phyloP scores from a whole-genome alignment of 257 asterid genomes.

The Anisodus acutangulus region DNA sequence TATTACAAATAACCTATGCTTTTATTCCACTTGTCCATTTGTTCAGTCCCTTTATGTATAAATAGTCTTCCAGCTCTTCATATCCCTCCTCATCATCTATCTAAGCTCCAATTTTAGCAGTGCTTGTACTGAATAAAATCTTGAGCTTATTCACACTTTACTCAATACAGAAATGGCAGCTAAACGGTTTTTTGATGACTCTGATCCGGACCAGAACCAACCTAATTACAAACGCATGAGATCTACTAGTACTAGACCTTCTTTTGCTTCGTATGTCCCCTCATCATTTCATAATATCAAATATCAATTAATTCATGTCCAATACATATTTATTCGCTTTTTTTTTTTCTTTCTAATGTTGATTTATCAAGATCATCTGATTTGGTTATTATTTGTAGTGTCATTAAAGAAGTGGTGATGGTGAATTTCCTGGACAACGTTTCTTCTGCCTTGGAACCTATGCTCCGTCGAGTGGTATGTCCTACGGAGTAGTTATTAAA shows the following conservation, averaged over 20 bases:
- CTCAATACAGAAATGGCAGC: constrained; percentile 50
- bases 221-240: constrained; percentile 51
- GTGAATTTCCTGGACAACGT: constrained; percentile 60
- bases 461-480: constrained; percentile 74
- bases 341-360: too few relatives aligned
- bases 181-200: constrained; percentile 49
- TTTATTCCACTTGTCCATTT: too few relatives aligned
- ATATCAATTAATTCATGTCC: too few relatives aligned
- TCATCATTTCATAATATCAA: too few relatives aligned
- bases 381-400: constrained; percentile 43
- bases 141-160: not conserved
- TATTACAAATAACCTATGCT: too few relatives aligned
- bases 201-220: constrained; percentile 45
- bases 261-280: constrained; percentile 65
- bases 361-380: too few relatives aligned
- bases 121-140: not conserved
- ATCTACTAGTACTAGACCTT: constrained; percentile 40
- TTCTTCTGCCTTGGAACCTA: constrained; percentile 67
- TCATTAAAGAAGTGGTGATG: constrained; percentile 59
- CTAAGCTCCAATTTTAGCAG: not conserved
- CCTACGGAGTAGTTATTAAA: not conserved
- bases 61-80: not conserved
- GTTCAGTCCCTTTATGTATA: too few relatives aligned
- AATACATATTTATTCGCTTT: not conserved
- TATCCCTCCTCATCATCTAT: not conserved